phyloP scores from a whole-genome alignment of 768 basidiomycete species.

The Boletus edulis region DNA sequence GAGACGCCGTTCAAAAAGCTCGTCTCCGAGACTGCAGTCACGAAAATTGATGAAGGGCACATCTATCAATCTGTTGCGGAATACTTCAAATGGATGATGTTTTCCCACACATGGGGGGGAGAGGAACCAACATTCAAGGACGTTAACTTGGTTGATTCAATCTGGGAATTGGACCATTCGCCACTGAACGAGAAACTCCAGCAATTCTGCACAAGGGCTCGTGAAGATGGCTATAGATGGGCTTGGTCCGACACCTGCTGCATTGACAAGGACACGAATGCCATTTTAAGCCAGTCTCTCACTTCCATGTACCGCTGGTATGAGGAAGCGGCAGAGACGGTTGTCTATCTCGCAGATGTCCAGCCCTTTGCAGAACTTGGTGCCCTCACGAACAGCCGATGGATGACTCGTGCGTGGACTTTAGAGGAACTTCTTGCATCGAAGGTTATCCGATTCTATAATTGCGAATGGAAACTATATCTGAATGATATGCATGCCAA shows the following conservation, averaged over 20 bases:
- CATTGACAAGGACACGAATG: neutral
- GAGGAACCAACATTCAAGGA: neutral
- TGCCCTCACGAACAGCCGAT: neutral
- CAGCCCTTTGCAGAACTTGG: neutral
- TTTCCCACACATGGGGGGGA: neutral
- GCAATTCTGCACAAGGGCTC: neutral
- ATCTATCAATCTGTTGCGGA: neutral
- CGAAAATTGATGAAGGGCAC: neutral
- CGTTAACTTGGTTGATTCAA: neutral
- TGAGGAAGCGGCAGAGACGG: neutral
- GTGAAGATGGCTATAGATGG: neutral
- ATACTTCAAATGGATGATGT: neutral
- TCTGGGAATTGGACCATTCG: neutral
- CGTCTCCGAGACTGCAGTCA: neutral
- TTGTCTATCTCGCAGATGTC: neutral
- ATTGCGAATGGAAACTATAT: conserved; percentile 6
- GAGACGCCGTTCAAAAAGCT: neutral
- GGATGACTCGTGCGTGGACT: conserved; percentile 13
- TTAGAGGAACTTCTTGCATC: conserved; percentile 12
- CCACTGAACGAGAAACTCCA: neutral
- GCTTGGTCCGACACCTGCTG: neutral
- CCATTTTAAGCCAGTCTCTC: neutral
- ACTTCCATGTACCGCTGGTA: neutral
- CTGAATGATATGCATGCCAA: conserved; percentile 1
- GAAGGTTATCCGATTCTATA: conserved; percentile 12